Evolutionary conservation across 129 eudicot genomes (phyloP), one percentile per base, ranked within the genome.

Genomic region (Chrysanthemum makinoi): DNA sequence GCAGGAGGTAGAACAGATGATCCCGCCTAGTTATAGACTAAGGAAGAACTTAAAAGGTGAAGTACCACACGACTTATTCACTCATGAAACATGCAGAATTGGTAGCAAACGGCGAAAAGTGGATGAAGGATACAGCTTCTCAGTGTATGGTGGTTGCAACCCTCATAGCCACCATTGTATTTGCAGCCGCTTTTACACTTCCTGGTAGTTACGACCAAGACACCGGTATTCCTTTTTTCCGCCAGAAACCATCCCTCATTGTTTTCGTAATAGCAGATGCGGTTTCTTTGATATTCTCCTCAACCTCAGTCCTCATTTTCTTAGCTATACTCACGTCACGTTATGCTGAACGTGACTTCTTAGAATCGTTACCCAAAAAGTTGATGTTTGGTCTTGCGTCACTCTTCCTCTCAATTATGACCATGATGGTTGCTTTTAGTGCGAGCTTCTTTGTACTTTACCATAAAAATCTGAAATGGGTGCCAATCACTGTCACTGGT

Each of bases 171-270:
- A 77, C 81, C 11, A 60, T 77, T 51, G 75, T 77, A 58, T 77
- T 77, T 28, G 71, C 77, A 62, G 81, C 72, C 14, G 81, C 81
- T 8, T 77, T 77, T 77, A 77, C 77, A 62, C 53, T 70, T 52
- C 81, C 77, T 0, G 81, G 81, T 5, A 76, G 81, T 14, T 51
- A 71, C 60, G 47, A 70, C 28, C 51, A 62, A 12, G 10, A 70
- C 43, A 70, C 47, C 1, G 81, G 81, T 11, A 26, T 54, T 26
- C 73, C 73, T 2, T 69, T 69, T 69, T 69, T 69, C 52, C 51
- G 30, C 17, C 73, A 69, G 0, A 69, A 33, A 53, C 30, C 73
- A 69, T 16, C 63, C 49, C 73, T 69, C 26, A 53, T 53, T 18
- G 73, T 69, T 69, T 73, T 73, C 12, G 77, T 54, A 0, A 61